These are phyloP conservation scores for Solanum hybrid DNA, from an alignment of 305 asterid species.

Conservation along the genomic window DNA sequence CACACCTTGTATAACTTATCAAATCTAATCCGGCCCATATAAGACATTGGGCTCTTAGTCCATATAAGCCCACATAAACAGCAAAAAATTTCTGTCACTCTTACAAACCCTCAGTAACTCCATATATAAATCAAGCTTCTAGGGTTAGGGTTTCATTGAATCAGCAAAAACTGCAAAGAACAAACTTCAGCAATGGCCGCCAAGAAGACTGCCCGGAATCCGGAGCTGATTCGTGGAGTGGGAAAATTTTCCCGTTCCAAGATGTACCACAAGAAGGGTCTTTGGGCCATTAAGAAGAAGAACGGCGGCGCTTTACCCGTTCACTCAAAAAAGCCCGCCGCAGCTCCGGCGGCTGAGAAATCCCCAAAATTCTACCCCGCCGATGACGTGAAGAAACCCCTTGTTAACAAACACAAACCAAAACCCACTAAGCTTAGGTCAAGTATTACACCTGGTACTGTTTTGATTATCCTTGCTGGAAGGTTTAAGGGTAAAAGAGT, in stretches of 20 bases:
- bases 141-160: neutral
- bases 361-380: slow-evolving; percentile 79
- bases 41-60: neutral
- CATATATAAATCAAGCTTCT: neutral
- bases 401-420: slow-evolving; percentile 55
- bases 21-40: neutral
- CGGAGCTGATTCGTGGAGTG: slow-evolving; percentile 51
- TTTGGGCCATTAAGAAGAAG: slow-evolving; percentile 67
- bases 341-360: slow-evolving; percentile 30
- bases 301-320: slow-evolving; percentile 49
- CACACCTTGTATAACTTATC: neutral
- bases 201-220: slow-evolving; percentile 33
- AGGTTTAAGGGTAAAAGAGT: slow-evolving; percentile 73
- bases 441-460: slow-evolving; percentile 60
- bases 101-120: neutral
- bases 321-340: slow-evolving; percentile 30
- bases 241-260: slow-evolving; percentile 40
- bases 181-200: slow-evolving; percentile 6
- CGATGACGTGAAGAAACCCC: slow-evolving; percentile 75
- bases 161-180: neutral
- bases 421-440: slow-evolving; percentile 77
- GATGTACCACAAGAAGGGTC: slow-evolving; percentile 71
- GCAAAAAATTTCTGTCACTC: neutral
- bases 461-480: slow-evolving; percentile 61
- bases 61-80: neutral